Percentiles rank a stretch among this genome's conserved stretches.
Conservation (phyloP, 169 alveolate species). For the Ichthyophthirius multifiliis region DNA sequence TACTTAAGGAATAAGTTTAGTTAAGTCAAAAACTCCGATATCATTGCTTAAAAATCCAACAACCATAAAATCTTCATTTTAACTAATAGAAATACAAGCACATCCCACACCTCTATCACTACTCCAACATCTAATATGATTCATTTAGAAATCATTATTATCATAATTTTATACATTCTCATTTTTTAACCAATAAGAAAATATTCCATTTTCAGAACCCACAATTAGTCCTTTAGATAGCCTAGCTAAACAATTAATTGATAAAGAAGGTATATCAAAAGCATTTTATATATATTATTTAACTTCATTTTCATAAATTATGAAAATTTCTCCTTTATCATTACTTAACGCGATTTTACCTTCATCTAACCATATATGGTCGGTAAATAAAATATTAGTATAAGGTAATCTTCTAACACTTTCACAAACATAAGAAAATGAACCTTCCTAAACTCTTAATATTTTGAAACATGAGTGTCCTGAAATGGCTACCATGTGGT, state of each 20-base stretch:
- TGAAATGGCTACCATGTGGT: conserved; percentile 59
- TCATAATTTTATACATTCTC: conserved; percentile 56
- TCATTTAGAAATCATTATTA: conserved; percentile 42
- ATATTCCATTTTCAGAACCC: conserved; percentile 55
- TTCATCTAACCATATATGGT: conserved; percentile 70
- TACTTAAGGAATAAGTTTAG: conserved; percentile 41
- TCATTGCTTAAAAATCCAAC: conserved; percentile 61
- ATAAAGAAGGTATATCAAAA: too few relatives aligned
- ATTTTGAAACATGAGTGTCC: conserved; percentile 74
- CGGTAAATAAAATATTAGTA: conserved; percentile 53
- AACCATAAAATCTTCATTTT: conserved; percentile 50
- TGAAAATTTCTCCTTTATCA: conserved; percentile 60
- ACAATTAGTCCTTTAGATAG: conserved; percentile 59
- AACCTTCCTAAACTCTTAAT: conserved; percentile 60
- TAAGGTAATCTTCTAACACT: conserved; percentile 42
- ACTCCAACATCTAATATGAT: conserved; percentile 57
- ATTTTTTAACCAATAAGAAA: conserved; percentile 63
- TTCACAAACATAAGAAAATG: conserved; percentile 55
- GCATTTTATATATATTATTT: conserved; percentile 57
- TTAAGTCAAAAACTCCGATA: conserved; percentile 56
- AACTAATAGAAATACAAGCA: conserved; percentile 44
- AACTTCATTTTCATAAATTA: conserved; percentile 55
- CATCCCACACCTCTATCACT: conserved; percentile 53
- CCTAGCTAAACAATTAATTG: conserved; percentile 35
- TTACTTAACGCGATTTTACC: conserved; percentile 51